These are phyloP conservation scores for Dicorynia guianensis DNA, from an alignment of 306 rosid species.

Conservation along the genomic window DNA sequence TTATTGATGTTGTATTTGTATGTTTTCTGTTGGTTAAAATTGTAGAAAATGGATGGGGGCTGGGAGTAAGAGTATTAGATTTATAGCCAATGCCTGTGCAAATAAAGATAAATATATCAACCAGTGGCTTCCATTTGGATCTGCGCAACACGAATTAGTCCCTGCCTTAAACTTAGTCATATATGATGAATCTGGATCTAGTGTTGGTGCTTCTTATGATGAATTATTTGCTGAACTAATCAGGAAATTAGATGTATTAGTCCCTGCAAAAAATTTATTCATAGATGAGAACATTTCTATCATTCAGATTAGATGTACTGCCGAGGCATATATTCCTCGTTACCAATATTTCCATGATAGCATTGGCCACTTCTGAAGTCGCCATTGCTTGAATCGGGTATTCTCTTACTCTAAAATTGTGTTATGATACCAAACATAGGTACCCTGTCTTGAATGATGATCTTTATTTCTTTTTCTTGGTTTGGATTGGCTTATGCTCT, in stretches of 20 bases:
- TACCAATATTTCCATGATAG: too few relatives aligned
- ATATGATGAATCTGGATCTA: constrained; percentile 29
- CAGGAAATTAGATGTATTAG: neutral
- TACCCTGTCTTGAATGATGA: neutral
- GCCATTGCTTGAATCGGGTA: neutral
- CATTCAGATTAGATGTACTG: neutral
- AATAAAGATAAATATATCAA: neutral
- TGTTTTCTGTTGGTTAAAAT: constrained; percentile 14
- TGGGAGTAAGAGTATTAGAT: neutral
- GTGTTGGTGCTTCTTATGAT: constrained; percentile 10
- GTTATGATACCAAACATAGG: neutral
- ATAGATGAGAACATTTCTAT: neutral
- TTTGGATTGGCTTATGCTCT: neutral
- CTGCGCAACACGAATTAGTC: neutral
- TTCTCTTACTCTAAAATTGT: neutral
- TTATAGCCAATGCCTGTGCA: too few relatives aligned
- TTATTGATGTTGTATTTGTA: too few relatives aligned
- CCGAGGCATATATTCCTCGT: neutral
- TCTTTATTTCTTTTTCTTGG: neutral
- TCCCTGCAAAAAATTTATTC: too few relatives aligned
- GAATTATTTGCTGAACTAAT: constrained; percentile 20
- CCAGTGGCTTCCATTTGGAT: constrained; percentile 3
- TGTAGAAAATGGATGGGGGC: neutral
- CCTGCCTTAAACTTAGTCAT: neutral
- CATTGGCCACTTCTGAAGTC: neutral